Conservation (phyloP, 106 monocot species). For the Dendrobium officinale region DNA sequence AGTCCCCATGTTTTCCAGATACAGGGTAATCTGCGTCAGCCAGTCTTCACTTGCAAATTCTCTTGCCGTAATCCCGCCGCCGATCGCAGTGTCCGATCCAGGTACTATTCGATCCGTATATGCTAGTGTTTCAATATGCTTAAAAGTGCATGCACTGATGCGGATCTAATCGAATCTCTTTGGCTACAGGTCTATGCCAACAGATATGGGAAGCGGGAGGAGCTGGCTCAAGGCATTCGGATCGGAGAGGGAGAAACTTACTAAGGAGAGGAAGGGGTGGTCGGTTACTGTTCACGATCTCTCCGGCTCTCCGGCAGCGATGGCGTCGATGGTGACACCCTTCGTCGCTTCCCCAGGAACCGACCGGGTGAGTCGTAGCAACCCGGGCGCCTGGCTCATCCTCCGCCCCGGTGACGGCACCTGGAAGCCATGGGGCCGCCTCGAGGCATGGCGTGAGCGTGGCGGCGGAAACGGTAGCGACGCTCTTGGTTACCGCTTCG, state of each 20-base stretch:
- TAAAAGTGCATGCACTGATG: neutral
- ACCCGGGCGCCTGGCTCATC: constrained; percentile 91
- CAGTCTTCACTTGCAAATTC: constrained; percentile 95
- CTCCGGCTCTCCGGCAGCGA: constrained; percentile 78
- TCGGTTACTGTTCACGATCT: constrained; percentile 85
- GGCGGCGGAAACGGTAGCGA: constrained; percentile 41
- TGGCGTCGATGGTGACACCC: constrained; percentile 87
- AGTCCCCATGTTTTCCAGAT: constrained; percentile 93
- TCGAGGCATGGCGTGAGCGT: constrained; percentile 91
- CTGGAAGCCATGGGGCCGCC: constrained; percentile 91
- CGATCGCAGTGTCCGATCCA: constrained; percentile 42
- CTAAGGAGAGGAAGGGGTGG: constrained; percentile 85
- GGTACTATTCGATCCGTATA: constrained; percentile 18
- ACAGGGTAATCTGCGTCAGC: constrained; percentile 59
- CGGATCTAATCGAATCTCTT: neutral
- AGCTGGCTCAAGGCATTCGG: constrained; percentile 57
- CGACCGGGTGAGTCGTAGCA: constrained; percentile 73
- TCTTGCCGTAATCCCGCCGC: constrained; percentile 35
- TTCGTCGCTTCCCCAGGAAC: constrained; percentile 87
- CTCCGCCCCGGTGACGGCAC: constrained; percentile 72
- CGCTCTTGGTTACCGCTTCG: constrained; percentile 61
- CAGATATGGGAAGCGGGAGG: constrained; percentile 26
- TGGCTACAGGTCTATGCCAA: constrained; percentile 40
- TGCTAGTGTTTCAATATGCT: neutral
- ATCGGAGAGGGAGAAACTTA: constrained; percentile 52